These are phyloP conservation scores for Lagerstroemia speciosa DNA, from an alignment of 345 rosid species.

Conservation along the genomic window DNA sequence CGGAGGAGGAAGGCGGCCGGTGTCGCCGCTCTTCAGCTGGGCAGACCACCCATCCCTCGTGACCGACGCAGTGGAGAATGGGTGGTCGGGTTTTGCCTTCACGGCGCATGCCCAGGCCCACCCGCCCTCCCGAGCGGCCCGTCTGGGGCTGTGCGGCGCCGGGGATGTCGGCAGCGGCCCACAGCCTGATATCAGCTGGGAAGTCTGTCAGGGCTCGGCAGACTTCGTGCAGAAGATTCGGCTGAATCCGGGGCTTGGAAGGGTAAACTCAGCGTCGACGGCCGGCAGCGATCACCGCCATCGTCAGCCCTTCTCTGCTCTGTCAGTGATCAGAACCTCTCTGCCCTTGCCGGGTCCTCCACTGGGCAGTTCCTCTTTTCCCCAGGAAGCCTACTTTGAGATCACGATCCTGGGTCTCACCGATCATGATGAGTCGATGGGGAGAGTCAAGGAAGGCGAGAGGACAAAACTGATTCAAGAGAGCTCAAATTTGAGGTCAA, in stretches of 20 bases:
- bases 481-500: slow-evolving; percentile 21
- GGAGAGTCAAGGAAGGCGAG: slow-evolving; percentile 45
- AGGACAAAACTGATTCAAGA: slow-evolving; percentile 51
- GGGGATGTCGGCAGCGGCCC: slow-evolving; percentile 26
- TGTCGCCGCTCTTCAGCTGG: slow-evolving; percentile 58
- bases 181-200: slow-evolving; percentile 59
- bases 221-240: slow-evolving; percentile 74
- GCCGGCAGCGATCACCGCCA: neutral
- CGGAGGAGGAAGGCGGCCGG: slow-evolving; percentile 21
- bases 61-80: slow-evolving; percentile 69
- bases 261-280: slow-evolving; percentile 8
- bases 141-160: slow-evolving; percentile 47
- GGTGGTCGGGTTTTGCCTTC: slow-evolving; percentile 87
- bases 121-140: slow-evolving; percentile 27
- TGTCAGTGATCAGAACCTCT: slow-evolving; percentile 57
- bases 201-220: slow-evolving; percentile 60
- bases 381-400: slow-evolving; percentile 91
- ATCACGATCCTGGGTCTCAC: slow-evolving; percentile 45
- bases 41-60: slow-evolving; percentile 63
- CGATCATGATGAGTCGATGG: slow-evolving; percentile 13
- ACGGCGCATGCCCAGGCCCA: slow-evolving; percentile 25
- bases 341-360: slow-evolving; percentile 90
- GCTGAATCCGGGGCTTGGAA: slow-evolving; percentile 43
- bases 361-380: slow-evolving; percentile 62
- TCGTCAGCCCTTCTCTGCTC: slow-evolving; percentile 22